A percentile compares a stretch with the other conserved stretches of the same genome.
These are phyloP conservation scores for Talaromyces adpressus DNA, from an alignment of 495 filamentous ascomycete genomes.

Conservation along the genomic window DNA sequence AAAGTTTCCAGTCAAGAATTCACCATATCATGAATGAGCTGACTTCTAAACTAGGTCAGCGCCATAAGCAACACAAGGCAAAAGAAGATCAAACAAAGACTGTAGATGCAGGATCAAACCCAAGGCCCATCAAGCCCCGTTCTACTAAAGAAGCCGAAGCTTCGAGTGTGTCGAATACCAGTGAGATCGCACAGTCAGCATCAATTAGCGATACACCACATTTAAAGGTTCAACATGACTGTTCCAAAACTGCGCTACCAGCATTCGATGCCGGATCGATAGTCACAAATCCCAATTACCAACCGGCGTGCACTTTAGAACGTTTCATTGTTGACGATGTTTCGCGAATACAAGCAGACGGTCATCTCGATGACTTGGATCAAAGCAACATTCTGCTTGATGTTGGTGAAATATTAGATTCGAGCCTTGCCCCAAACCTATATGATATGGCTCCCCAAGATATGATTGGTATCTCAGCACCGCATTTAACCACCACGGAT, in stretches of 20 bases:
- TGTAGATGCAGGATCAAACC: neutral
- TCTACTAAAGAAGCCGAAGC: neutral
- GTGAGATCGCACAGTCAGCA: neutral
- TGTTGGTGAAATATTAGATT: neutral
- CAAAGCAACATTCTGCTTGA: neutral
- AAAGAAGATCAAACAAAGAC: neutral
- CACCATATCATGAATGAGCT: neutral
- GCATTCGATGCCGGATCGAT: neutral
- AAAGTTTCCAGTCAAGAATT: neutral
- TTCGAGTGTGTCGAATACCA: neutral
- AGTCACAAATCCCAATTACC: neutral
- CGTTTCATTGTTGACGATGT: neutral
- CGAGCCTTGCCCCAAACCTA: neutral
- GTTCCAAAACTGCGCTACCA: neutral
- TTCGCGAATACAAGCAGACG: neutral
- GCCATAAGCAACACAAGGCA: neutral
- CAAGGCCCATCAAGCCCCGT: neutral
- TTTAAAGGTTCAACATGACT: neutral
- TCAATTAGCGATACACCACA: neutral
- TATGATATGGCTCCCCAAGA: neutral
- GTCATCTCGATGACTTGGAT: neutral
- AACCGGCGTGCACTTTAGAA: neutral
- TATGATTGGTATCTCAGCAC: neutral
- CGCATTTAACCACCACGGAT: neutral
- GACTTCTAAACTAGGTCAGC: neutral